phyloP scores from a whole-genome alignment of 345 rosid species.

The Citrus inodora region DNA sequence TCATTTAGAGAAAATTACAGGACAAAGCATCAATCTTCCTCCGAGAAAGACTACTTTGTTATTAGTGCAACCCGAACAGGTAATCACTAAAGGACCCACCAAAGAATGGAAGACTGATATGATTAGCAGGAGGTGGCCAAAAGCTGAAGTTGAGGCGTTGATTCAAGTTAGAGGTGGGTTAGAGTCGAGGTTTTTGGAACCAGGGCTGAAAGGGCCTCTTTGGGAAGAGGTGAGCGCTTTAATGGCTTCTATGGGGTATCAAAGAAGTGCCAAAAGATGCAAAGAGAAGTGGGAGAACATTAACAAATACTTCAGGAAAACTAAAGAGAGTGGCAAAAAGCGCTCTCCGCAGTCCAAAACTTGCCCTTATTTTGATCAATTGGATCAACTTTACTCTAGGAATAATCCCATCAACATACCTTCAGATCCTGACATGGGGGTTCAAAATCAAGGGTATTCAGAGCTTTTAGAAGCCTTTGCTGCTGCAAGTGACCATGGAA shows the following conservation, averaged over 20 bases:
- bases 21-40: conserved; percentile 36
- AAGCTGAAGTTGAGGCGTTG: conserved; percentile 44
- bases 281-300: conserved; percentile 56
- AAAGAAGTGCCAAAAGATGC: conserved; percentile 44
- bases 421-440: conserved; percentile 9
- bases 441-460: conserved; percentile 23
- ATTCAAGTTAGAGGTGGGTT: conserved; percentile 30
- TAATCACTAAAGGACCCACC: conserved; percentile 6
- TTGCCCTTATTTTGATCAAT: conserved; percentile 35
- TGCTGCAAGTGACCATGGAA: conserved; percentile 7
- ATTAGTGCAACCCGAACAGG: conserved; percentile 14
- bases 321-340: conserved; percentile 31
- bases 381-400: conserved; percentile 40
- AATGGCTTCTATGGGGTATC: conserved; percentile 41
- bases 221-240: conserved; percentile 43
- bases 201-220: conserved; percentile 37
- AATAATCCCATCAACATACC: background rate
- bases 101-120: conserved; percentile 16
- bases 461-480: conserved; percentile 27
- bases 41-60: conserved; percentile 9
- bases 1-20: conserved; percentile 41
- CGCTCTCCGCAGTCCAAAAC: conserved; percentile 31
- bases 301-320: conserved; percentile 43
- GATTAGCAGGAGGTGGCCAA: conserved; percentile 34
- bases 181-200: conserved; percentile 34